Percentiles rank a stretch among this genome's conserved stretches.
These are phyloP conservation scores for Santalum album DNA, from an alignment of 164 flowering plant genomes.

Conservation along the genomic window DNA sequence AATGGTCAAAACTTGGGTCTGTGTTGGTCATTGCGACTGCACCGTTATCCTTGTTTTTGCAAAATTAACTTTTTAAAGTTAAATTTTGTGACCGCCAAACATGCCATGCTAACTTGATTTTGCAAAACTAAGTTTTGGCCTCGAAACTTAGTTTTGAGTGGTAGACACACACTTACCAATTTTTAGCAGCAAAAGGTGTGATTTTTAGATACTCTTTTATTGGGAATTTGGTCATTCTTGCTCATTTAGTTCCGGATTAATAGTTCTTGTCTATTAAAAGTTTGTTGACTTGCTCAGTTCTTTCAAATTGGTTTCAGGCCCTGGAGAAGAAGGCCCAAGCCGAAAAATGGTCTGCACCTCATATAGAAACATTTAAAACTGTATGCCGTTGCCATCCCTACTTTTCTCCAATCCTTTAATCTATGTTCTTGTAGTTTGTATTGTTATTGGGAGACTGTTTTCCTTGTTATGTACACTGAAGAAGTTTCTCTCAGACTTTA, in stretches of 20 bases:
- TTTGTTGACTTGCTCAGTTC: too few relatives aligned
- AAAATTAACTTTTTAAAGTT: too few relatives aligned
- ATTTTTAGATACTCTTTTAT: neutral
- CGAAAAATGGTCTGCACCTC: conserved; percentile 80
- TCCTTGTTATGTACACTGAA: neutral
- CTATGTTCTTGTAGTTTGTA: neutral
- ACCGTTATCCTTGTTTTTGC: too few relatives aligned
- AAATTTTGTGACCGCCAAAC: too few relatives aligned
- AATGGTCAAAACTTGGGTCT: too few relatives aligned
- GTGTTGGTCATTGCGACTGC: too few relatives aligned
- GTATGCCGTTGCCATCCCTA: conserved; percentile 46
- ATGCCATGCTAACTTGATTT: too few relatives aligned
- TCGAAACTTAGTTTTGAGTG: too few relatives aligned
- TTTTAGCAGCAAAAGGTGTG: neutral
- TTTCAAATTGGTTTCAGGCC: conserved; percentile 37
- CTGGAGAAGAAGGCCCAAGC: conserved; percentile 53
- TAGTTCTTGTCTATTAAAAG: too few relatives aligned
- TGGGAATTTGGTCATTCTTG: neutral
- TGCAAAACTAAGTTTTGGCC: too few relatives aligned
- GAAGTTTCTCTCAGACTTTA: too few relatives aligned
- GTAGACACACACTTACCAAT: neutral
- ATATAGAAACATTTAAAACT: conserved; percentile 56
- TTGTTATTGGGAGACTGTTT: neutral
- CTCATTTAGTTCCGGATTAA: neutral
- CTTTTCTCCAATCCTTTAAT: neutral